These are phyloP conservation scores for Pythium plurisporium DNA, from an alignment of 352 stramenopile genomes.

Conservation along the genomic window DNA sequence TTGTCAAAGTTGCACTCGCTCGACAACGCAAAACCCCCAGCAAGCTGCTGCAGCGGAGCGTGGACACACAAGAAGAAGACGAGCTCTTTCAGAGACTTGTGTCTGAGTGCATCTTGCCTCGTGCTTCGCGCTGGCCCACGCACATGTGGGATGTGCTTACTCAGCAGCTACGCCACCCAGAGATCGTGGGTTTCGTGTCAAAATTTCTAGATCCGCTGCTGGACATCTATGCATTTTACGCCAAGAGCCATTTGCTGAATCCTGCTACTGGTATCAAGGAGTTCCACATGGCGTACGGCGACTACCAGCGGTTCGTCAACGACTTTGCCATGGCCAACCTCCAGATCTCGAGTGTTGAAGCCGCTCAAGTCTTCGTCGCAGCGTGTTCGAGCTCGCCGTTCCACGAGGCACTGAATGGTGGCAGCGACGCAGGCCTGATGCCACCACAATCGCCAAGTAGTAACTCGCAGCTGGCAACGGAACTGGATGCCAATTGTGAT, in stretches of 20 bases:
- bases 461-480: too few relatives aligned
- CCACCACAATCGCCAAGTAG: not conserved
- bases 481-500: not conserved
- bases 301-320: slow-evolving; percentile 73
- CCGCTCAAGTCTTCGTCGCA: slow-evolving; percentile 64
- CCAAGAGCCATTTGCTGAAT: slow-evolving; percentile 47
- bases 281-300: slow-evolving; percentile 62
- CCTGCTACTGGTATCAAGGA: slow-evolving; percentile 36
- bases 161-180: slow-evolving; percentile 33
- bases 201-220: slow-evolving; percentile 64
- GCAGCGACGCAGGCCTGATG: slow-evolving; percentile 13
- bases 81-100: slow-evolving; percentile 52
- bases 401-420: slow-evolving; percentile 20
- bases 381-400: slow-evolving; percentile 54
- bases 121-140: slow-evolving; percentile 52
- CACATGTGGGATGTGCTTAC: slow-evolving; percentile 49
- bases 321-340: slow-evolving; percentile 72
- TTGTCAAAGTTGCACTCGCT: slow-evolving; percentile 56
- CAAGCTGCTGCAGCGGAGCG: slow-evolving; percentile 16
- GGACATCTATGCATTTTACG: slow-evolving; percentile 80
- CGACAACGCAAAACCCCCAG: slow-evolving; percentile 29
- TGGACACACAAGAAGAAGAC: slow-evolving; percentile 44
- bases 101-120: slow-evolving; percentile 52
- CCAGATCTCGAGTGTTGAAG: slow-evolving; percentile 63
- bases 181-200: slow-evolving; percentile 56